Evolutionary conservation across 495 filamentous ascomycete species (phyloP).

Genomic region (Xylaria longipes): DNA sequence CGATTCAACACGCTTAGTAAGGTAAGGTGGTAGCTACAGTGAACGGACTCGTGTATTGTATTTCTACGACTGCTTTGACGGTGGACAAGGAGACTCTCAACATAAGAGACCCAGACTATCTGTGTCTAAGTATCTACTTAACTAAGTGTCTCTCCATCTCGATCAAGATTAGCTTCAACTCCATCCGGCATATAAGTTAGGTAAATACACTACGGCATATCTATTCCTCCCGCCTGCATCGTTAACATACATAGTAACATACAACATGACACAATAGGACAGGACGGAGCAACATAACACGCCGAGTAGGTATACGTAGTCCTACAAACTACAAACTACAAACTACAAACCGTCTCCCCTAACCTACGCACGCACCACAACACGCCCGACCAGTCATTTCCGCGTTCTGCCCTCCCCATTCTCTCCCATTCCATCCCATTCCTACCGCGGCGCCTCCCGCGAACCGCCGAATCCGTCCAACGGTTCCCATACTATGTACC

Average conservation of each 20-base stretch:
- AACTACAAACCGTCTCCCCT: background rate
- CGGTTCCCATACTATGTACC: background rate
- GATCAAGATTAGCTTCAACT: background rate
- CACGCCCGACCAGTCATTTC: background rate
- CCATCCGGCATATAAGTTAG: background rate
- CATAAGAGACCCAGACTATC: background rate
- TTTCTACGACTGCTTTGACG: too few relatives aligned
- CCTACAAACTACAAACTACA: background rate
- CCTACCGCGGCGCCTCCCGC: constrained; percentile 11
- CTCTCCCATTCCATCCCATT: background rate
- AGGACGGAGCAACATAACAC: too few relatives aligned
- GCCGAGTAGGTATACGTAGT: background rate
- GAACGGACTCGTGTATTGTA: too few relatives aligned
- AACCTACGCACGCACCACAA: background rate
- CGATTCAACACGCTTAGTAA: background rate
- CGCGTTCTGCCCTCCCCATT: background rate
- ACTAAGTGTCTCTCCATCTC: too few relatives aligned
- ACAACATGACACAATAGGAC: too few relatives aligned
- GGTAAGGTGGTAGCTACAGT: too few relatives aligned
- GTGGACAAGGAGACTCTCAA: background rate
- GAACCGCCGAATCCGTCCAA: background rate
- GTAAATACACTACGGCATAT: background rate
- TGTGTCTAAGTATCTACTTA: too few relatives aligned
- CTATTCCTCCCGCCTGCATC: too few relatives aligned
- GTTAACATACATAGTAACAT: too few relatives aligned